phyloP scores from a whole-genome alignment of 2,329 filamentous ascomycete species.

The Dactylonectria macrodidyma region DNA sequence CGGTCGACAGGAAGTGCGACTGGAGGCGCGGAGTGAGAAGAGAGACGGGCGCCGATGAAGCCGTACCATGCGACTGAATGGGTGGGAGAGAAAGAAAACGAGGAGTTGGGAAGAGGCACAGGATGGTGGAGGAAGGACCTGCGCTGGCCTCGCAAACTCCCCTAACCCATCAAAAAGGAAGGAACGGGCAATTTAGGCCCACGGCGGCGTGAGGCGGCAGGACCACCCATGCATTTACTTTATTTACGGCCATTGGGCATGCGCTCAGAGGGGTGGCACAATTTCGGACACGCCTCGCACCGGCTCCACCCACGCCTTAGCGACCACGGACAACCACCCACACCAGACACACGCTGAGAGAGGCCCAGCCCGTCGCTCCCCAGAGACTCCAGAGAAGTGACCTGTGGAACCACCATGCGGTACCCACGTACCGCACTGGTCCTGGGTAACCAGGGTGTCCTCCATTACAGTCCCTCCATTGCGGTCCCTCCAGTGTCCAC shows the following conservation, averaged over 20 bases:
- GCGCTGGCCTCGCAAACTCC: constrained; percentile 58
- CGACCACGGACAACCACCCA: constrained; percentile 22
- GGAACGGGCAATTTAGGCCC: constrained; percentile 53
- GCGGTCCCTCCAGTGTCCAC: too few species aligned
- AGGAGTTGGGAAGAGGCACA: constrained; percentile 57
- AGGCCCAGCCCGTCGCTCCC: constrained; percentile 38
- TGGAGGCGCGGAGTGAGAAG: constrained; percentile 36
- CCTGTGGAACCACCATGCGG: constrained; percentile 30
- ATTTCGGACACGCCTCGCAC: constrained; percentile 18
- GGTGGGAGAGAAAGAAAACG: constrained; percentile 55
- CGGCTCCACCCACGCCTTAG: constrained; percentile 19
- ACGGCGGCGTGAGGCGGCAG: constrained; percentile 47
- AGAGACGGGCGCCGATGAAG: constrained; percentile 47
- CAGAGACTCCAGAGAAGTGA: constrained; percentile 23
- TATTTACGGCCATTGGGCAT: constrained; percentile 39
- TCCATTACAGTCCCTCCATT: background rate
- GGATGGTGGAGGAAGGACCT: constrained; percentile 58
- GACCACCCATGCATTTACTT: constrained; percentile 45
- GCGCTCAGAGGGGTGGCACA: constrained; percentile 24
- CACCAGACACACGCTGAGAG: constrained; percentile 29
- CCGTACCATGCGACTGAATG: constrained; percentile 51
- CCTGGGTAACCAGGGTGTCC: constrained; percentile 17
- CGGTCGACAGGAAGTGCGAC: constrained; percentile 28
- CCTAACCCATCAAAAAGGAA: constrained; percentile 61
- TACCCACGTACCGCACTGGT: constrained; percentile 31